A percentile compares a stretch with the other conserved stretches of the same genome.
Evolutionary conservation across 176 grass and related monocot species (phyloP).

Genomic region (Eleusine indica): DNA sequence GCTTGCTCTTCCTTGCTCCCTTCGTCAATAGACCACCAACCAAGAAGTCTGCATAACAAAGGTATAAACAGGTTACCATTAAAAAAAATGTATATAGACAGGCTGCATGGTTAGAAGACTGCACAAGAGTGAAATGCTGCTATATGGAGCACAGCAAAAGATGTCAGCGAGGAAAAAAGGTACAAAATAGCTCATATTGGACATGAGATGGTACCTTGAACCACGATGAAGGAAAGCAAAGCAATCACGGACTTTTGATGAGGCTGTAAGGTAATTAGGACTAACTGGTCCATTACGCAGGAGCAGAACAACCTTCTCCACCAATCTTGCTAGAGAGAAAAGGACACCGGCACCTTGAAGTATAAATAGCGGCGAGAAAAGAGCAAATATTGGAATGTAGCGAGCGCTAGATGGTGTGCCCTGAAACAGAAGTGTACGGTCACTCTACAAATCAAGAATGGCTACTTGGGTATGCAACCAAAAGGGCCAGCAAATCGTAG

Average conservation of each 20-base stretch:
- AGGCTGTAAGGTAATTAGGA: slow-evolving; percentile 66
- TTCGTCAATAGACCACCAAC: slow-evolving; percentile 99
- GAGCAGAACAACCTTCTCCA: slow-evolving; percentile 90
- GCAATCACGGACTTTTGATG: slow-evolving; percentile 73
- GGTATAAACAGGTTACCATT: background rate
- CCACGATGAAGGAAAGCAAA: slow-evolving; percentile 95
- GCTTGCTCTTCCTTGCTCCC: slow-evolving; percentile 98
- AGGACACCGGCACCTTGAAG: slow-evolving; percentile 84
- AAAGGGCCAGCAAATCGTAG: background rate
- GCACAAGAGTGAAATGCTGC: slow-evolving; percentile 12
- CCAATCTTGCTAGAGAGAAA: slow-evolving; percentile 81
- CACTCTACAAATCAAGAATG: slow-evolving; percentile 27
- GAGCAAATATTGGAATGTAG: slow-evolving; percentile 76
- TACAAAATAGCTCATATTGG: slow-evolving; percentile 1
- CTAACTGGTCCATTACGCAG: slow-evolving; percentile 69
- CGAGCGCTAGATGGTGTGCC: slow-evolving; percentile 81
- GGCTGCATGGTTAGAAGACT: slow-evolving; percentile 11
- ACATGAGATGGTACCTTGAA: slow-evolving; percentile 69
- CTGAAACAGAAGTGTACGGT: slow-evolving; percentile 51
- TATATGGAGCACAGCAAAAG: slow-evolving; percentile 23
- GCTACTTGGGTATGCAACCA: background rate
- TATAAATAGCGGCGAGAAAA: slow-evolving; percentile 91
- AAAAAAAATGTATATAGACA: slow-evolving; percentile 18
- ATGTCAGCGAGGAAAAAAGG: slow-evolving; percentile 32
- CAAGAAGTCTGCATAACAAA: slow-evolving; percentile 68